Base-by-base conservation (phyloP, 1,284 basidiomycete genomes). In the Cryptococcus sp. region DNA sequence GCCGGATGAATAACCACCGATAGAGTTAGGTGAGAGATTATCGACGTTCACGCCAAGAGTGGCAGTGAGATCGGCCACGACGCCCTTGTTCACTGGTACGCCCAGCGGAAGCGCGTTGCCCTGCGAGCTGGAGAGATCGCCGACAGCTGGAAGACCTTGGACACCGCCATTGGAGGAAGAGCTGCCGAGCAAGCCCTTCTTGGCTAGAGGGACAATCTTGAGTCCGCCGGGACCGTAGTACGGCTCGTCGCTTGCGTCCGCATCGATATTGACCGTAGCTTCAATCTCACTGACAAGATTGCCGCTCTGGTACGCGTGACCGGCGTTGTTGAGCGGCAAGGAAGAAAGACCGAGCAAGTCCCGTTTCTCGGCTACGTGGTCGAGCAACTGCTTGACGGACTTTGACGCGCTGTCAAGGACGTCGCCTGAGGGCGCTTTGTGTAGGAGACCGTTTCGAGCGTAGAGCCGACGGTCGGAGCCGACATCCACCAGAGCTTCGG, bases 361-460 rank as follows among this genome's bases (percentile, higher is more conserved):
- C 47, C 61, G 50, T 23, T 60, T 60, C 25, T 31, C 53, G 17
- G 52, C 19, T 5, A 48, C 41, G 44, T 64, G 62, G 25, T 57
- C 62, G 1, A 61, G 20, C 3, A 59, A 8, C 45, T 64, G 52
- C 22, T 51, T 48, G 47, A 61, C 42, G 10, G 56, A 51, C 50
- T 51, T 39, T 1, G 49, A 20, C 0, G 54, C 51, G 6, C 47
- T 46, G 41, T 61, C 59, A 4, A 53, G 22, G 20, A 52, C 40
- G 31, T 59, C 51, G 11, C 53, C 56, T 40, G 51, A 39, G 19
- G 59, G 53, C n/a, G 55, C 40, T n/a, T 58, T 50, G 54, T 61
- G 62, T 1, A 56, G 19, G 5, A 60, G 27, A 19, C 58, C 61
- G 27, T 64, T 60, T 46, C 61, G 51, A 46, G 53, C 57, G 47